These are phyloP conservation scores for Trichoderma guizhouense DNA, from an alignment of 2,329 filamentous ascomycete species.

Conservation along the genomic window DNA sequence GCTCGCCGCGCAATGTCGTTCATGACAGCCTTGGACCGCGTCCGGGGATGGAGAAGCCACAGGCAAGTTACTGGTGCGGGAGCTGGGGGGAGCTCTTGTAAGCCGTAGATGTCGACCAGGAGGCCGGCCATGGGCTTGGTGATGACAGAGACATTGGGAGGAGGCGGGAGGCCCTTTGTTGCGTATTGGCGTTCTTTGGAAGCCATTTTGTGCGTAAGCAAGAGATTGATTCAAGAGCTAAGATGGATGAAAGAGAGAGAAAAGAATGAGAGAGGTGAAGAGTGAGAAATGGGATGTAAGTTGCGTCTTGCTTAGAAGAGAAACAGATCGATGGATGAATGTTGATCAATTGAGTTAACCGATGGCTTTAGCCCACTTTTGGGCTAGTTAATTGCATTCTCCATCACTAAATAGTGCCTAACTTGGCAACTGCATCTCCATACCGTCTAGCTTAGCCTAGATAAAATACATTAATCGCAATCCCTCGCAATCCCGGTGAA, in stretches of 20 bases:
- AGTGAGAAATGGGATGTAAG: background rate
- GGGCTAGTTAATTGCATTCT: background rate
- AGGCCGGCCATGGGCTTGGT: constrained; percentile 75
- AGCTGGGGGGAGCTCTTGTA: constrained; percentile 62
- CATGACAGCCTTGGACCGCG: constrained; percentile 71
- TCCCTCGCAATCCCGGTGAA: background rate
- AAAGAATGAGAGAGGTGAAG: background rate
- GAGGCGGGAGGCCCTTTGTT: constrained; percentile 37
- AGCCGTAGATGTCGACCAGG: constrained; percentile 74
- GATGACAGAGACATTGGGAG: constrained; percentile 56
- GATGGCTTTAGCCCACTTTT: background rate
- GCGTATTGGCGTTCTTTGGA: constrained; percentile 23
- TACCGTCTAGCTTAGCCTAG: background rate
- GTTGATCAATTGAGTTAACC: background rate
- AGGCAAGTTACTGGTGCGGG: constrained; percentile 65
- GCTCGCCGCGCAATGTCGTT: constrained; percentile 65
- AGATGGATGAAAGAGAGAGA: background rate
- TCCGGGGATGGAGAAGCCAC: constrained; percentile 87
- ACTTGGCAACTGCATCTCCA: background rate
- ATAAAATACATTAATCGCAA: background rate
- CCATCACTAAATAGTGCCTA: background rate
- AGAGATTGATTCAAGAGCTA: rapidly evolving
- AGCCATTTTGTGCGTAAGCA: background rate
- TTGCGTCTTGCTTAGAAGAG: background rate
- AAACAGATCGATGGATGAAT: background rate